Base-by-base conservation (phyloP, 164 flowering plant genomes). In the Protea cynaroides region DNA sequence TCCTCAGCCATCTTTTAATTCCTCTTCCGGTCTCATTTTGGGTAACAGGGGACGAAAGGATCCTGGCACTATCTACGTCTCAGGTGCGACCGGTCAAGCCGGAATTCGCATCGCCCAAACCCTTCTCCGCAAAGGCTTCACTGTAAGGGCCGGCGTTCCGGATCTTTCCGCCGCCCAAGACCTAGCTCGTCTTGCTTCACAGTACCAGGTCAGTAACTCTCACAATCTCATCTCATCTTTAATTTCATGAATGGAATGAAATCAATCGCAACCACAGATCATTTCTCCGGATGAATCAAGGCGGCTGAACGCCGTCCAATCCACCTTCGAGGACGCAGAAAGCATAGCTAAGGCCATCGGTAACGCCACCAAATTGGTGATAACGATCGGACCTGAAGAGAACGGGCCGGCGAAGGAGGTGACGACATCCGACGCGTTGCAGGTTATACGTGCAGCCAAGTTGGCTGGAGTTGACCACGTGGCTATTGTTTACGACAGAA, bases 361-460 rank as follows among this genome's bases (percentile, higher is more conserved):
- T 7, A 95, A 89, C 52, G 99, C 99, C n/a, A 69, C 82, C 75
- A 95, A 95, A 69, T 96, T 85, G 1, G 99, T 95, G 1, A 92
- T 95, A 47, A 95, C 99, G 1, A 76, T 91, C 25, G 94, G 99
- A 12, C 80, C 85, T 0, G 56, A 69, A 0, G 99, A 95, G 70
- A 78, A 88, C 49, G 97, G 96, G 8, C 87, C 96, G 0, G 25
- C 76, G 8, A 12, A 77, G 0, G 83, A 66, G 25, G 90, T 89
- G 58, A 78, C 89, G 53, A 66, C 87, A 0, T 22, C 71, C 7
- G 89, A 91, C 56, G 99, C 99, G 29, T 59, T 86, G 46, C 82
- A 76, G 68, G 88, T 95, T 13, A 72, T 95, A 47, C 75, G 82
- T 66, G 97, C 88, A 1, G 86, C 97, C 11, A 73, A 88, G 53